Percentiles rank a stretch among this genome's conserved stretches.
These are phyloP conservation scores for Fraxinus floribunda DNA, from an alignment of 305 asterid genomes.

Conservation along the genomic window DNA sequence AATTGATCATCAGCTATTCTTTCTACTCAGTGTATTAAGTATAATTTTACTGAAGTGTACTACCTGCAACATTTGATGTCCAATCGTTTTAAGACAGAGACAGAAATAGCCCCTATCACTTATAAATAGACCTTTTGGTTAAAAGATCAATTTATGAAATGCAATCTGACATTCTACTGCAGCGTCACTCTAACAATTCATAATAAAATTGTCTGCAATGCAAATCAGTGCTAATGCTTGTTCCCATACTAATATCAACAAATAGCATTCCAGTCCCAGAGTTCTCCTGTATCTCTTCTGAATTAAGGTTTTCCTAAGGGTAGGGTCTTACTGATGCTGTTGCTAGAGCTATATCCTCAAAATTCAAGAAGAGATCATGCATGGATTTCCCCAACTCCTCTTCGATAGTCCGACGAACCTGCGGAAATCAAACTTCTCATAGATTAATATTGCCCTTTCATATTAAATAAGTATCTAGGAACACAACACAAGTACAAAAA, in stretches of 20 bases:
- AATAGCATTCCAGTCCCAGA: constrained; percentile 7
- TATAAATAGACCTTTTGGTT: neutral
- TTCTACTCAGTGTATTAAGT: neutral
- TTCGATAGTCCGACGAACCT: constrained; percentile 73
- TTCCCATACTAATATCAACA: constrained; percentile 16
- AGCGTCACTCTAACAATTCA: neutral
- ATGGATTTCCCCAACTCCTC: constrained; percentile 74
- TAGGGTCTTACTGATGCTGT: constrained; percentile 89
- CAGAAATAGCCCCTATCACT: neutral
- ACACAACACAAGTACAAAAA: constrained; percentile 23
- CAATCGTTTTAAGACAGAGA: neutral
- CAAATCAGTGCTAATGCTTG: constrained; percentile 10
- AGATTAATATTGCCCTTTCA: constrained; percentile 15
- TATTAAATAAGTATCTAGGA: constrained; percentile 21
- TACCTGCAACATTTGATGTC: neutral
- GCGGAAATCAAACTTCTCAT: constrained; percentile 34
- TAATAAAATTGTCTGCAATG: constrained; percentile 1
- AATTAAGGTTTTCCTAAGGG: constrained; percentile 20
- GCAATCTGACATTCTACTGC: neutral
- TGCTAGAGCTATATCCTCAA: constrained; percentile 77
- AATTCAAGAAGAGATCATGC: constrained; percentile 71
- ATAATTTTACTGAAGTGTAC: neutral
- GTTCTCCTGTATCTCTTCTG: constrained; percentile 15
- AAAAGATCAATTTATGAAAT: neutral
- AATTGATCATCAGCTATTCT: neutral